A percentile compares a stretch with the other conserved stretches of the same genome.
Evolutionary conservation across 2,329 filamentous ascomycete genomes (phyloP).

Genomic region (Colletotrichum incanum): DNA sequence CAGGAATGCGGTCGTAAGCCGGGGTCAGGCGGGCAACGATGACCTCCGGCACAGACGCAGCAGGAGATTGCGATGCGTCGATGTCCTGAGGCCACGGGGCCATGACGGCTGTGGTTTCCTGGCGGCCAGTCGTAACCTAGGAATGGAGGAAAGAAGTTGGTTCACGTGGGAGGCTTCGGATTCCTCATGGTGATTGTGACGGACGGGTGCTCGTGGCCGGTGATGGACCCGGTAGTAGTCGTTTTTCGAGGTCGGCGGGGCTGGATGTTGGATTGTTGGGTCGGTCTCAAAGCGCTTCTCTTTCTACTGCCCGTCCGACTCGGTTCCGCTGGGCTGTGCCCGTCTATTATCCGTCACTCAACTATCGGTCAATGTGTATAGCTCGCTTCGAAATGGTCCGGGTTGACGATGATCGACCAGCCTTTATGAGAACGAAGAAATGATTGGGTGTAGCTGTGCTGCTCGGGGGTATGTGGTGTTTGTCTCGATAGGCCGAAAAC

Average conservation of each 20-base stretch:
- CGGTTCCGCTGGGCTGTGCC: background rate
- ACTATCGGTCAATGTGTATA: background rate
- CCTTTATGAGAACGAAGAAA: background rate
- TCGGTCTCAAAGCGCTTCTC: background rate
- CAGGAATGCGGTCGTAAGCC: constrained; percentile 28
- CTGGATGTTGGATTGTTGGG: background rate
- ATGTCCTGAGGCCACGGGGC: constrained; percentile 29
- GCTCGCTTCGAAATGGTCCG: background rate
- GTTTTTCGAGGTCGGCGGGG: background rate
- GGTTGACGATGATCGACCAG: background rate
- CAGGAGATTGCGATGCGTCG: constrained; percentile 19
- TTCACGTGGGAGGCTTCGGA: constrained; percentile 42
- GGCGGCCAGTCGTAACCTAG: constrained; percentile 8
- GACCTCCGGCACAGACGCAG: constrained; percentile 11
- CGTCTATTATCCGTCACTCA: background rate
- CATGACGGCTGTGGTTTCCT: constrained; percentile 35
- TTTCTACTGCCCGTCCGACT: background rate
- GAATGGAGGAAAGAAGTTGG: constrained; percentile 10
- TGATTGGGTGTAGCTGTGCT: background rate
- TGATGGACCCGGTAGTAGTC: background rate
- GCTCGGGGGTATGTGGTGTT: background rate
- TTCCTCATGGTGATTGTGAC: constrained; percentile 36
- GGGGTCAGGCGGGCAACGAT: constrained; percentile 12
- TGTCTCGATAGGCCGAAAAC: constrained; percentile 18
- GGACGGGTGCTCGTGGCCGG: constrained; percentile 2